Percentiles rank a stretch among this genome's conserved stretches.
phyloP scores from a whole-genome alignment of 306 rosid genomes.

The Lablab purpureus region DNA sequence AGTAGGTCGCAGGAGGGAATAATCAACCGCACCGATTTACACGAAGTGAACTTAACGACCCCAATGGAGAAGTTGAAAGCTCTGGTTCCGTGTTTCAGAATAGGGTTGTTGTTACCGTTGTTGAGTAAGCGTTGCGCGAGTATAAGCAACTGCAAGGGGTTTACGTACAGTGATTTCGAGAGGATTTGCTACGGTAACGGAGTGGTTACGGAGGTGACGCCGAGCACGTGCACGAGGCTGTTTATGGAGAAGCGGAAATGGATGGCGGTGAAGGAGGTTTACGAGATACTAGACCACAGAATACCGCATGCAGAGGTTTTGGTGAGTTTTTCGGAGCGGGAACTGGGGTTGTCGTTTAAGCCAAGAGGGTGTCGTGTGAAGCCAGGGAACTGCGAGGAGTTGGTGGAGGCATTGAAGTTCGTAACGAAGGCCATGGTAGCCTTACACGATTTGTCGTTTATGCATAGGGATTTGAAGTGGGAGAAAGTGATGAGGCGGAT shows the following conservation, averaged over 20 bases:
- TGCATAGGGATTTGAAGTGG: conserved; percentile 90
- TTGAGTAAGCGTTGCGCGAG: conserved; percentile 48
- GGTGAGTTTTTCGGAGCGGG: conserved; percentile 50
- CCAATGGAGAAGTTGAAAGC: conserved; percentile 74
- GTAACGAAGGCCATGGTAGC: conserved; percentile 92
- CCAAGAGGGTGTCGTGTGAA: conserved; percentile 74
- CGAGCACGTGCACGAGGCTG: conserved; percentile 66
- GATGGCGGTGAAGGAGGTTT: conserved; percentile 75
- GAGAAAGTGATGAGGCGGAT: conserved; percentile 71
- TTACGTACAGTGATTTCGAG: conserved; percentile 75
- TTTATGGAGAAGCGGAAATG: conserved; percentile 65
- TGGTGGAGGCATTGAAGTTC: conserved; percentile 77
- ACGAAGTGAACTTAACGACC: conserved; percentile 58
- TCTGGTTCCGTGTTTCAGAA: conserved; percentile 71
- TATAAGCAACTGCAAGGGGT: background rate
- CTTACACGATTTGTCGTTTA: conserved; percentile 85
- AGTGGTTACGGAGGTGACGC: conserved; percentile 66
- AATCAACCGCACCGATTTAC: conserved; percentile 67
- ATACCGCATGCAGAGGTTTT: conserved; percentile 83
- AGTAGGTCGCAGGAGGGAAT: conserved; percentile 63
- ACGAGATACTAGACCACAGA: conserved; percentile 79
- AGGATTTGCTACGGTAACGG: conserved; percentile 66
- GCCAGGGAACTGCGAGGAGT: conserved; percentile 62
- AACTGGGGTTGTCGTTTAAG: conserved; percentile 62
- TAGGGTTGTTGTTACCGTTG: conserved; percentile 60